Conservation (phyloP, 257 asterid species). For the Solanum piurae region DNA sequence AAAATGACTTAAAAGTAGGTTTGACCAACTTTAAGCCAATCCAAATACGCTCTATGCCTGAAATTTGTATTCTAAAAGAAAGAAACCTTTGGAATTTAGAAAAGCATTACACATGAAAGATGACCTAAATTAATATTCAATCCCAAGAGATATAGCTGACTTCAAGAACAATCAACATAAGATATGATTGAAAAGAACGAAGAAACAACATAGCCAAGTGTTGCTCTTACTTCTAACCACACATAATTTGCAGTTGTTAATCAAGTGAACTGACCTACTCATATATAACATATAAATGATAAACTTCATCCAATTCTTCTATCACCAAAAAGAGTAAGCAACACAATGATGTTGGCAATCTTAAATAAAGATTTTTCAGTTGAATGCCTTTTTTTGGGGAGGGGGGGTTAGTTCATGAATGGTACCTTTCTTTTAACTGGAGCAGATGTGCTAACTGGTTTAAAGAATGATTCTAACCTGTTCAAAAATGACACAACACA, state of each 20-base stretch:
- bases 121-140: neutral
- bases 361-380: neutral
- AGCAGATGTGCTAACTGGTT: slow-evolving; percentile 63
- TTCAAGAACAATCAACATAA: neutral
- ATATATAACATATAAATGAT: neutral
- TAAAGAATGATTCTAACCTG: slow-evolving; percentile 95
- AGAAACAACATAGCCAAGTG: neutral
- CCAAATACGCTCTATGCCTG: neutral
- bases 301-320: neutral
- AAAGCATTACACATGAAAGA: neutral
- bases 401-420: neutral
- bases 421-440: slow-evolving; percentile 80
- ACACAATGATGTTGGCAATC: neutral
- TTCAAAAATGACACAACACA: slow-evolving; percentile 4
- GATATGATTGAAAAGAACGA: neutral
- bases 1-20: neutral
- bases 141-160: neutral
- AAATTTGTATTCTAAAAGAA: neutral
- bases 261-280: neutral
- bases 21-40: neutral
- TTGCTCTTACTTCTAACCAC: neutral
- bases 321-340: neutral
- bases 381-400: neutral
- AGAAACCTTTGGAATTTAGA: neutral
- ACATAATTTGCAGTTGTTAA: neutral